phyloP scores from a whole-genome alignment of 208 protist genomes.

The Sergeia podlipaevii region DNA sequence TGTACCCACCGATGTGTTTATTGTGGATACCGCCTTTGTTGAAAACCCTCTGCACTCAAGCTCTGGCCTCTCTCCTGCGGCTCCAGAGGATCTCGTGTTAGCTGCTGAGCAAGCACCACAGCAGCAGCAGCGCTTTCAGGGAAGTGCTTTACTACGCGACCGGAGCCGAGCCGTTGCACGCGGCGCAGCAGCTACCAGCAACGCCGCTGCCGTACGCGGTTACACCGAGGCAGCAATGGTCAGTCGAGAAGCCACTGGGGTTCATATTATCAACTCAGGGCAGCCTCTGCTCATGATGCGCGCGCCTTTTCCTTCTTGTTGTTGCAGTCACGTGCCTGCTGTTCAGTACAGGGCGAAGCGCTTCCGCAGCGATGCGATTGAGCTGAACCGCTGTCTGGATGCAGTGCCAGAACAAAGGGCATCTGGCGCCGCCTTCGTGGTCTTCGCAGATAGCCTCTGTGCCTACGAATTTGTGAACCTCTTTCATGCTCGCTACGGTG shows the following conservation, averaged over 20 bases:
- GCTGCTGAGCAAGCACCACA: too few species aligned
- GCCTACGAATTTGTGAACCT: slow-evolving; percentile 79
- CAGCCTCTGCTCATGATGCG: slow-evolving; percentile 1
- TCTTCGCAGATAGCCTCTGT: slow-evolving; percentile 56
- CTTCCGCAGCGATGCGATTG: slow-evolving; percentile 25
- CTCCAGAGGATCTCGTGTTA: too few species aligned
- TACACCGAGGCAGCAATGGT: too few species aligned
- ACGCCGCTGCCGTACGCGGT: neutral
- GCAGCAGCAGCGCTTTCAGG: too few species aligned
- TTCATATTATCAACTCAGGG: too few species aligned
- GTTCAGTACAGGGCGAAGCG: slow-evolving; percentile 41
- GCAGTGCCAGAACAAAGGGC: slow-evolving; percentile 26
- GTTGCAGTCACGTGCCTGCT: slow-evolving; percentile 41
- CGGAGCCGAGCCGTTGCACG: slow-evolving; percentile 9
- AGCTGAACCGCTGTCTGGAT: slow-evolving; percentile 48
- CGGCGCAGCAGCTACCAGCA: slow-evolving; percentile 8
- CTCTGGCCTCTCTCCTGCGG: too few species aligned
- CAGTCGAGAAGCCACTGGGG: too few species aligned
- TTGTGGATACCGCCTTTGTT: too few species aligned
- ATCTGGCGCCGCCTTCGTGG: slow-evolving; percentile 54
- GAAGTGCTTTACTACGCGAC: too few species aligned
- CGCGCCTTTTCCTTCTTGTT: slow-evolving; percentile 23
- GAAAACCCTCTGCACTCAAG: too few species aligned
- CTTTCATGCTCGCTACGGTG: slow-evolving; percentile 41
- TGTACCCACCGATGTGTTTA: too few species aligned